phyloP scores from a whole-genome alignment of 2,329 filamentous ascomycete species.

The Aspergillus sp. region DNA sequence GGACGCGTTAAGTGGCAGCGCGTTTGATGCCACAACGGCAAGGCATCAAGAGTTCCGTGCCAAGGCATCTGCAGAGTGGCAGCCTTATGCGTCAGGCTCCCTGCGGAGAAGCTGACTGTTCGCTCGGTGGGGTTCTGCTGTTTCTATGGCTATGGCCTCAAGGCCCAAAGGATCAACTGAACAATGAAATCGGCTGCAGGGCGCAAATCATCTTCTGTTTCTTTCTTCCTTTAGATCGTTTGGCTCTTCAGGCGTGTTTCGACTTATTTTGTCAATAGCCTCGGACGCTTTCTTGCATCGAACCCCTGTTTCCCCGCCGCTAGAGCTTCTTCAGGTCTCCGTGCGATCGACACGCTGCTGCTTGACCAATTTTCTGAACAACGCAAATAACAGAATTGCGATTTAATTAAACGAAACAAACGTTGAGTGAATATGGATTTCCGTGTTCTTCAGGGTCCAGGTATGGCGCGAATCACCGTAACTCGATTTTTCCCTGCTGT shows the following conservation, averaged over 20 bases:
- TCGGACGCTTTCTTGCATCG: neutral
- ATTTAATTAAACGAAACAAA: neutral
- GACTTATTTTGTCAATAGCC: too few relatives aligned
- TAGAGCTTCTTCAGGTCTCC: neutral
- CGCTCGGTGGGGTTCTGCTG: slow-evolving; percentile 18
- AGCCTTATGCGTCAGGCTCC: slow-evolving; percentile 7
- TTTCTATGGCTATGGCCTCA: neutral
- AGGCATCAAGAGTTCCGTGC: slow-evolving; percentile 21
- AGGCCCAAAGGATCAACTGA: slow-evolving; percentile 1
- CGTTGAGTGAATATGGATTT: slow-evolving; percentile 23
- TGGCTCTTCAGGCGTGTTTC: neutral
- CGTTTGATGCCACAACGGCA: slow-evolving; percentile 19
- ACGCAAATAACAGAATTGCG: neutral
- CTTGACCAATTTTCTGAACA: neutral
- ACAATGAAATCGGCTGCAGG: slow-evolving; percentile 7
- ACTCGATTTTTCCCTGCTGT: neutral
- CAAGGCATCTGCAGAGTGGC: neutral
- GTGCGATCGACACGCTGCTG: neutral
- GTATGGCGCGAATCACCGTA: slow-evolving; percentile 17
- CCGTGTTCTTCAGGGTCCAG: slow-evolving; percentile 26
- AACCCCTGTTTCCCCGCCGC: neutral
- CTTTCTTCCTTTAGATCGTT: neutral
- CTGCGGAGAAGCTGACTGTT: slow-evolving; percentile 16
- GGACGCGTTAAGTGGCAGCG: slow-evolving; percentile 37
- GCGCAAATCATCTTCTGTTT: neutral